Evolutionary conservation across 148 eudicot genomes (phyloP).

Genomic region (Chenopodium quinoa): DNA sequence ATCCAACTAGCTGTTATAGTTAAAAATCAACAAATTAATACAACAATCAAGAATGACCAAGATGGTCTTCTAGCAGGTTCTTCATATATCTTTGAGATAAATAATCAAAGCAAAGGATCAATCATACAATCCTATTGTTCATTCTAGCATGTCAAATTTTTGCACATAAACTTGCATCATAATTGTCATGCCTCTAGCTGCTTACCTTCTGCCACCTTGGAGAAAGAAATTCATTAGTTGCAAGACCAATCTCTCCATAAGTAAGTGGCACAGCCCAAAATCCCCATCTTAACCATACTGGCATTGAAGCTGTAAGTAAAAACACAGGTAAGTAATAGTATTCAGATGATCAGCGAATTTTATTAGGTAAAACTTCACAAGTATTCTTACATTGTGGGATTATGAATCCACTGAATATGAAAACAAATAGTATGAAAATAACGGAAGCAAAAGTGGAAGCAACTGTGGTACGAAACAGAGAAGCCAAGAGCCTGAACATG

Average conservation of each 20-base stretch:
- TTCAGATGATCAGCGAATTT: neutral
- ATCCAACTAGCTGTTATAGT: neutral
- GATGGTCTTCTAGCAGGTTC: neutral
- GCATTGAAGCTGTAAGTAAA: slow-evolving; percentile 73
- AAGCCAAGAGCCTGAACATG: slow-evolving; percentile 67
- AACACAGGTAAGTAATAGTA: neutral
- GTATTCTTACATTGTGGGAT: slow-evolving; percentile 58
- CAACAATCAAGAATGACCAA: neutral
- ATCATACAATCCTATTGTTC: neutral
- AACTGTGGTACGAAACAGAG: slow-evolving; percentile 52
- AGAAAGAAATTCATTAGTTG: slow-evolving; percentile 78
- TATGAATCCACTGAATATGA: slow-evolving; percentile 66
- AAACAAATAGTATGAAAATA: slow-evolving; percentile 35
- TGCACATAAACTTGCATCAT: neutral
- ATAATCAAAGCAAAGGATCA: too few relatives aligned
- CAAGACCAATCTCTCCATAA: slow-evolving; percentile 76
- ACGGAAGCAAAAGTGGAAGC: slow-evolving; percentile 46
- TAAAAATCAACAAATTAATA: neutral
- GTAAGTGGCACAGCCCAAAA: slow-evolving; percentile 76
- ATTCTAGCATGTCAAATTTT: neutral
- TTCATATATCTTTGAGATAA: neutral
- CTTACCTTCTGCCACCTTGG: slow-evolving; percentile 79
- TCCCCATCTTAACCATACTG: slow-evolving; percentile 77
- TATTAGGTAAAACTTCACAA: neutral
- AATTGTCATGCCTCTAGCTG: neutral